Evolutionary conservation across 1,139 yeast species (phyloP).

Genomic region (Suhomyces wounanorum): DNA sequence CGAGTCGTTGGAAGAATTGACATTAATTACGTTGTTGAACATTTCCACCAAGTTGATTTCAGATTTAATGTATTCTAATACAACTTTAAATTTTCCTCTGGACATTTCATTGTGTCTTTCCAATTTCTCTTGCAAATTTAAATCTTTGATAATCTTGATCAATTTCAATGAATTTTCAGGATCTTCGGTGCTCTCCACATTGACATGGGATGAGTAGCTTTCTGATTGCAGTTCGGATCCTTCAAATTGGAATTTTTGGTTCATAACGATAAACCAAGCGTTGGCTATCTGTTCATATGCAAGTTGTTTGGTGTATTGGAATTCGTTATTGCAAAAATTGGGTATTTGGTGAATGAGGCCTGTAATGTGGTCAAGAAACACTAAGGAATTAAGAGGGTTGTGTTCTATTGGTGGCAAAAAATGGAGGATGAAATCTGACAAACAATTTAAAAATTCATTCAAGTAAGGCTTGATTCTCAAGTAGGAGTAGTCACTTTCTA

Average conservation of each 20-base stretch:
- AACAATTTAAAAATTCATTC: slow-evolving; percentile 72
- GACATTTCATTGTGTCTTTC: slow-evolving; percentile 61
- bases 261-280: slow-evolving; percentile 70
- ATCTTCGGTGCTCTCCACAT: slow-evolving; percentile 14
- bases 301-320: slow-evolving; percentile 68
- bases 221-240: slow-evolving; percentile 24
- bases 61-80: slow-evolving; percentile 48
- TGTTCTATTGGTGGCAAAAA: slow-evolving; percentile 78
- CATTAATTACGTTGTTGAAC: slow-evolving; percentile 23
- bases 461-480: slow-evolving; percentile 74
- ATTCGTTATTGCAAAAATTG: slow-evolving; percentile 66
- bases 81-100: slow-evolving; percentile 49
- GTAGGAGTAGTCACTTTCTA: slow-evolving; percentile 82
- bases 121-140: slow-evolving; percentile 48
- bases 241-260: slow-evolving; percentile 29
- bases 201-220: slow-evolving; percentile 12
- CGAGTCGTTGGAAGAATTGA: slow-evolving; percentile 15
- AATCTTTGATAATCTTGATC: slow-evolving; percentile 35
- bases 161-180: slow-evolving; percentile 29
- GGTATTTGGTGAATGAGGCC: slow-evolving; percentile 69
- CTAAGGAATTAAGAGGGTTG: slow-evolving; percentile 57
- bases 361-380: slow-evolving; percentile 69
- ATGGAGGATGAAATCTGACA: slow-evolving; percentile 77
- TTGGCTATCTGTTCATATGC: slow-evolving; percentile 81
- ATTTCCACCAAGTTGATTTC: slow-evolving; percentile 36